phyloP scores from a whole-genome alignment of 352 stramenopile genomes.

The Phytophthora europaea region DNA sequence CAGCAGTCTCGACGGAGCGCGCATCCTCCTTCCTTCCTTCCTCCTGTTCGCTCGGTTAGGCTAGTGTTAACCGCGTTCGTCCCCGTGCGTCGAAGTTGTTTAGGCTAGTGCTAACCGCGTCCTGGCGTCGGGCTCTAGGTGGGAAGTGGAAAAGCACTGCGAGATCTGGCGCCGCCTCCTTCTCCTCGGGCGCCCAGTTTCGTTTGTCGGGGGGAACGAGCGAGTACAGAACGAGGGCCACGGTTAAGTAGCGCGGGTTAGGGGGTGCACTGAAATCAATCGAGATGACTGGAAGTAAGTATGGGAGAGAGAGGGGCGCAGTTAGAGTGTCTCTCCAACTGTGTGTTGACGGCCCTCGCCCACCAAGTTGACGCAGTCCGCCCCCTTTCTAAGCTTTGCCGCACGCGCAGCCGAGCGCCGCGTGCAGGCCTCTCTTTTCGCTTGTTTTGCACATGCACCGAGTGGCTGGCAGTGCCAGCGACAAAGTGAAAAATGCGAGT shows the following conservation, averaged over 20 bases:
- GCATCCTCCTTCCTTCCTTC: constrained; percentile 17
- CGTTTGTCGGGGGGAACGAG: constrained; percentile 25
- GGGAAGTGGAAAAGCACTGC: not conserved
- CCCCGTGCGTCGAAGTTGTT: not conserved
- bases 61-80: not conserved
- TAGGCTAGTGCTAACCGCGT: constrained; percentile 1
- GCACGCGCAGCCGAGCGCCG: not conserved
- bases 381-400: not conserved
- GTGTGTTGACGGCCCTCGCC: constrained; percentile 7
- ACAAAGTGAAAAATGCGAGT: not conserved
- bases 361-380: not conserved
- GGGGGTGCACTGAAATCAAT: constrained; percentile 35
- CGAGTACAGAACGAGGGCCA: not conserved
- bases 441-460: not conserved
- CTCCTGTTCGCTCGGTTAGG: not conserved
- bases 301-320: constrained; percentile 22
- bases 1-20: constrained; percentile 29
- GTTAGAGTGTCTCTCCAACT: constrained; percentile 5
- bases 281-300: constrained; percentile 22
- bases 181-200: constrained; percentile 17
- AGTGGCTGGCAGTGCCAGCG: not conserved
- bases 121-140: not conserved
- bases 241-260: constrained; percentile 22
- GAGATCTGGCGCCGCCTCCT: constrained; percentile 27
- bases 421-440: not conserved